A percentile compares a stretch with the other conserved stretches of the same genome.
Evolutionary conservation across 805 yeast species (phyloP).

Genomic region (Candida easanensis): DNA sequence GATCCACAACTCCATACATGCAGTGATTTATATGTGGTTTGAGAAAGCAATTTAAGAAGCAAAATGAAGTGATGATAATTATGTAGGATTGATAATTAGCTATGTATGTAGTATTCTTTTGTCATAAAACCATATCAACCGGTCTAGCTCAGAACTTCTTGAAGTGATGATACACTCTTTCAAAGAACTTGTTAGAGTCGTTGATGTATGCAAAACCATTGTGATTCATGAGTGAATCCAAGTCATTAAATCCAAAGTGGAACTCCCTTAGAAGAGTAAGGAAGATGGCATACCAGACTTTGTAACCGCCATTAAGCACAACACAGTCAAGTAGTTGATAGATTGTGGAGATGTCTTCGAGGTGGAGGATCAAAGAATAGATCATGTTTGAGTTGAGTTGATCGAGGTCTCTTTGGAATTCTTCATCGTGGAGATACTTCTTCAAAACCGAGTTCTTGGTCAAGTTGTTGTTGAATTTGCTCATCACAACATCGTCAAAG

Average conservation of each 20-base stretch:
- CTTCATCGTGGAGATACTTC: slow-evolving; percentile 10
- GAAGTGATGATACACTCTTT: slow-evolving; percentile 17
- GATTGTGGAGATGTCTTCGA: slow-evolving; percentile 3
- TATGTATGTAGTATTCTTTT: too few species aligned
- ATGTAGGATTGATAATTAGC: too few species aligned
- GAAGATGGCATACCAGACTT: slow-evolving; percentile 37
- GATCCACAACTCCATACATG: slow-evolving; percentile 28
- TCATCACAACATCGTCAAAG: slow-evolving; percentile 13
- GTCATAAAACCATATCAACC: too few species aligned
- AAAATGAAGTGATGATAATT: too few species aligned
- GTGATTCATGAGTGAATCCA: slow-evolving; percentile 25
- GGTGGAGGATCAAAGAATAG: slow-evolving; percentile 5
- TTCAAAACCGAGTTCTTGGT: slow-evolving; percentile 14
- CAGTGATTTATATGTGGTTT: too few species aligned
- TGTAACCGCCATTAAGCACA: slow-evolving; percentile 31
- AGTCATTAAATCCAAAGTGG: slow-evolving; percentile 47
- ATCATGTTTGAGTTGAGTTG: slow-evolving; percentile 12
- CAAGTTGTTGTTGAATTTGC: slow-evolving; percentile 21
- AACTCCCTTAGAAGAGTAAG: slow-evolving; percentile 43
- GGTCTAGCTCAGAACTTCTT: slow-evolving; percentile 23
- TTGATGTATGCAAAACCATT: slow-evolving; percentile 9
- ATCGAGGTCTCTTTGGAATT: slow-evolving; percentile 8
- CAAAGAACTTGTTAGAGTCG: slow-evolving; percentile 23
- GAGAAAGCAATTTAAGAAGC: too few species aligned
- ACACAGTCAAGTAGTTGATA: slow-evolving; percentile 23